phyloP scores from a whole-genome alignment of 1,284 basidiomycete genomes.

The Amylostereum areolatum region DNA sequence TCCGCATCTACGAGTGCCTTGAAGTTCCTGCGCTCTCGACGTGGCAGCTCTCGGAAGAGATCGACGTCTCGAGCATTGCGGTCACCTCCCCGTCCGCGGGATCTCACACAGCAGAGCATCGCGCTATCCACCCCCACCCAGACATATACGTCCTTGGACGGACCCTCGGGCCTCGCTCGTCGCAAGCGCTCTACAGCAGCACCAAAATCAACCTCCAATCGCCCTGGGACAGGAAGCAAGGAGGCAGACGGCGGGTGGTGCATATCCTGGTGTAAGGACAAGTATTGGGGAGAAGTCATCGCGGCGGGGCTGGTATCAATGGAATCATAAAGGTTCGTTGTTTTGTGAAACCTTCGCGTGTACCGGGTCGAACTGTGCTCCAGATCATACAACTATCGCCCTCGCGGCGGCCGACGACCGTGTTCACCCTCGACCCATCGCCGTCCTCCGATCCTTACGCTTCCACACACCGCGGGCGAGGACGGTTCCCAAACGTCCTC shows the following conservation, averaged over 20 bases:
- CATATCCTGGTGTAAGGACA: conserved; percentile 90
- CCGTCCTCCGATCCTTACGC: conserved; percentile 26
- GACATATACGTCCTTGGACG: conserved; percentile 46
- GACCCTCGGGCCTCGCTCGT: conserved; percentile 50
- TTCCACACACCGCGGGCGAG: conserved; percentile 24
- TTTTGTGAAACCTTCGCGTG: background rate
- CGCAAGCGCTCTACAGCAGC: conserved; percentile 56
- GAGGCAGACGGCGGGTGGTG: conserved; percentile 91
- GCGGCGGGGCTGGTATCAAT: conserved; percentile 67
- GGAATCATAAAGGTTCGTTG: conserved; percentile 65
- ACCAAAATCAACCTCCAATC: conserved; percentile 31
- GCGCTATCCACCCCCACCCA: conserved; percentile 67
- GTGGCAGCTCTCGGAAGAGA: conserved; percentile 77
- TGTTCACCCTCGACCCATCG: conserved; percentile 27
- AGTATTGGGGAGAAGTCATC: conserved; percentile 87
- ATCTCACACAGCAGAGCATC: conserved; percentile 41
- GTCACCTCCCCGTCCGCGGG: conserved; percentile 40
- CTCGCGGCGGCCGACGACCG: conserved; percentile 35
- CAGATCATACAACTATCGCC: conserved; percentile 57
- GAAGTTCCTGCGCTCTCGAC: conserved; percentile 74
- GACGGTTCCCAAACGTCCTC: conserved; percentile 43
- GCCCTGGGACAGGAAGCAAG: conserved; percentile 54
- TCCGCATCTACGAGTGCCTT: conserved; percentile 87
- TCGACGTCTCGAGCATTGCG: conserved; percentile 54
- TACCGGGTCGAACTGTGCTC: conserved; percentile 1